A percentile compares a stretch with the other conserved stretches of the same genome.
phyloP scores from a whole-genome alignment of 352 stramenopile genomes.

The Pythium brassicae region DNA sequence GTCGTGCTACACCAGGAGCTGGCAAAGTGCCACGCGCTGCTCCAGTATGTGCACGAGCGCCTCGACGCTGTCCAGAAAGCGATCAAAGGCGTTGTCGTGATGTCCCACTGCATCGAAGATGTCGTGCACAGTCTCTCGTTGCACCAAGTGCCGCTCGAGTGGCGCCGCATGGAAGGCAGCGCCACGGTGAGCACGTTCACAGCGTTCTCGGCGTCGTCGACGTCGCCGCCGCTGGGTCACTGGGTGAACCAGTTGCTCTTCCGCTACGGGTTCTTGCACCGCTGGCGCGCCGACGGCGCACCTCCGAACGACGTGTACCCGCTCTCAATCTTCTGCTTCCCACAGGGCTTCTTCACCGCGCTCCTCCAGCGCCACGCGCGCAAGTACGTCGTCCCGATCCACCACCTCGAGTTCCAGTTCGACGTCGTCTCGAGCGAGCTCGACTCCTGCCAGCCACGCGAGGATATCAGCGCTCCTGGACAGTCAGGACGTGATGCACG shows the following conservation, averaged over 20 bases:
- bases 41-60: slow-evolving; percentile 32
- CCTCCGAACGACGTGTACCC: slow-evolving; percentile 35
- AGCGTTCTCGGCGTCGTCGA: slow-evolving; percentile 9
- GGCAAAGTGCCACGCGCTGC: slow-evolving; percentile 36
- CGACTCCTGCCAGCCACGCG: slow-evolving; percentile 1
- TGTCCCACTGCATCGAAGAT: slow-evolving; percentile 53
- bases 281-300: slow-evolving; percentile 32
- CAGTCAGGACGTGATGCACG: not conserved
- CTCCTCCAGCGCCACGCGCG: slow-evolving; percentile 70
- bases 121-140: slow-evolving; percentile 43
- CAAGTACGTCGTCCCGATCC: slow-evolving; percentile 63
- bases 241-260: slow-evolving; percentile 59
- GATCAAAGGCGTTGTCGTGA: slow-evolving; percentile 46
- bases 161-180: slow-evolving; percentile 38
- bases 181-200: slow-evolving; percentile 8
- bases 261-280: slow-evolving; percentile 51
- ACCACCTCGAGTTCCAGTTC: slow-evolving; percentile 77
- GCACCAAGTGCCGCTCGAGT: slow-evolving; percentile 55
- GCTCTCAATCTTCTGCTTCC: slow-evolving; percentile 67
- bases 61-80: slow-evolving; percentile 49
- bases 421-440: slow-evolving; percentile 44
- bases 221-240: slow-evolving; percentile 21
- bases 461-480: too few species aligned
- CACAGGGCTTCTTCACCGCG: slow-evolving; percentile 74
- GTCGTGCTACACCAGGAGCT: slow-evolving; percentile 72